Conservation (phyloP, 805 yeast genomes). For the Candida nemodendra region DNA sequence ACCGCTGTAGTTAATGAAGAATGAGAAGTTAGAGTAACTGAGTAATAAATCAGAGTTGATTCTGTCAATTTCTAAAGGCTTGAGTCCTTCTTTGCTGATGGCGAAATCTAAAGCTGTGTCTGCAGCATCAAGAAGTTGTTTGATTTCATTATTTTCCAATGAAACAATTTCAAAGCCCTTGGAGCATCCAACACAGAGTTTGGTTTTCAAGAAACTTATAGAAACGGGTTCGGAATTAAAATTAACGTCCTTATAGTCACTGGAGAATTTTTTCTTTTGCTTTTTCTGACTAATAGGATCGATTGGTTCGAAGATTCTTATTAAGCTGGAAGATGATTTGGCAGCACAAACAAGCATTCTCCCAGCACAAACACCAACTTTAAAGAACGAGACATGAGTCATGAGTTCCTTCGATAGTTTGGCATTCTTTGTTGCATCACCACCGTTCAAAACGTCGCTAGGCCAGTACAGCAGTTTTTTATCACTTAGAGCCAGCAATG, state of each 20-base stretch:
- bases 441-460: constrained; percentile 59
- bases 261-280: constrained; percentile 69
- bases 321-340: constrained; percentile 71
- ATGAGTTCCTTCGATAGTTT: constrained; percentile 75
- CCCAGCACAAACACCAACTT: constrained; percentile 91
- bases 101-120: constrained; percentile 97
- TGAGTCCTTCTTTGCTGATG: constrained; percentile 72
- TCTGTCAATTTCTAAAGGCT: constrained; percentile 89
- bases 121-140: constrained; percentile 93
- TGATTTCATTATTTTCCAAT: constrained; percentile 78
- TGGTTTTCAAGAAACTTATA: constrained; percentile 83
- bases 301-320: constrained; percentile 84
- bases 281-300: constrained; percentile 63
- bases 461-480: constrained; percentile 78
- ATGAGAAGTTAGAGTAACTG: constrained; percentile 90
- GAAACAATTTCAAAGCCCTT: constrained; percentile 95
- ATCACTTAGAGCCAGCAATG: constrained; percentile 77
- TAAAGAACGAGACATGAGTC: constrained; percentile 86
- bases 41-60: constrained; percentile 85
- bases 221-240: constrained; percentile 90
- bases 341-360: constrained; percentile 87
- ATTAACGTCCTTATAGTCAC: constrained; percentile 68
- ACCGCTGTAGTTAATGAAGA: constrained; percentile 90
- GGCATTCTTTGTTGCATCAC: constrained; percentile 49
- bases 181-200: constrained; percentile 91